Base-by-base conservation (phyloP, 2,329 filamentous ascomycete species). In the Arthrobotrys megalospora region DNA sequence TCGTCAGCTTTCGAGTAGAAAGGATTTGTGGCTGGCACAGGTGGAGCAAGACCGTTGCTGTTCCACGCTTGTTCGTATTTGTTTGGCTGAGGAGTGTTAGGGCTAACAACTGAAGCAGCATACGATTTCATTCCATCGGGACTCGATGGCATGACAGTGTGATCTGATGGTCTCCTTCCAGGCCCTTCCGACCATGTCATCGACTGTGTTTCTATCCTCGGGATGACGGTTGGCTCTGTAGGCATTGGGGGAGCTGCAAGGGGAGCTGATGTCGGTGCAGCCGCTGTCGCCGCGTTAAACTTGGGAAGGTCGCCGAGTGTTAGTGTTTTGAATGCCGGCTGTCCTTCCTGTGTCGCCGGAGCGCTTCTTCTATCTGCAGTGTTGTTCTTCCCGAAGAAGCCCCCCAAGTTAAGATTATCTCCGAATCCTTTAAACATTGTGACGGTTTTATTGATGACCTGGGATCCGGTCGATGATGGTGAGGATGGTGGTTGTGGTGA, bases 31-130 rank as follows among this genome's bases (percentile, higher is more conserved):
- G 41, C 28, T 36, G 73, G 67, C 11, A 72, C 47, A 8, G 75
- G 75, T 55, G 75, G 67, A 34, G 66, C 68, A n/a, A 70, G 58
- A 34, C 52, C 63, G 38, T 62, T 70, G n/a, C 45, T 52, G 28
- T 72, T 70, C 62, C 67, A 71, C 14, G 48, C 50, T 36, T 67
- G 45, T 52, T 78, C 75, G 45, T 48, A 60, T 38, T 41, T 43
- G 36, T 48, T 64, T 32, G 28, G 48, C 43, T 72, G 70, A 32
- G 67, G 75, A 19, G 75, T 78, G 34, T 58, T 52, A 21, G 75
- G 67, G 50, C 75, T 78, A 21, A 78, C 67, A 52, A 78, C 71
- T 16, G 75, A 78, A 19, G 45, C 75, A 24, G 75, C 75, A 45
- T 72, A 78, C 16, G 75, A 78, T 41, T 67, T 65, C 38, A 71